Base-by-base conservation (phyloP, 306 rosid species). In the Oemleria cerasiformis region DNA sequence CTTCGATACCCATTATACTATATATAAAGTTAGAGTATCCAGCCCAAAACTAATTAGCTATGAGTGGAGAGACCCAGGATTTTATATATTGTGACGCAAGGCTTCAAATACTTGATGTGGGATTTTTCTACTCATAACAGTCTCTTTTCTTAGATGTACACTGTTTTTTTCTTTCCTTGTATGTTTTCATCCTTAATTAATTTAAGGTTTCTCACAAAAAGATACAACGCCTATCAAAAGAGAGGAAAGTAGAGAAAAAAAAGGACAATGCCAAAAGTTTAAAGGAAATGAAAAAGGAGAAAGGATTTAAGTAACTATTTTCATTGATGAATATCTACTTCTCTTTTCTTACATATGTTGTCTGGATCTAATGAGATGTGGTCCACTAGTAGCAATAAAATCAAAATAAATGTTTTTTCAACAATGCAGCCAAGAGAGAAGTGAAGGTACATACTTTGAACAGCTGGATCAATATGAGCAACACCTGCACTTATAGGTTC, bases 401-500 rank as follows among this genome's bases (percentile, higher is more conserved):
- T 63, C 73, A 39, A 64, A 41, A 16, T 16, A 23, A 77, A 60
- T 3, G n/a, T 61, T 73, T 63, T 21, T 16, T 63, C 17, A 40
- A 38, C 39, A 39, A 39, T 63, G 51, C 70, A 73, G 42, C 77
- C 43, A 50, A 73, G 66, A 77, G 60, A 72, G 38, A 40, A 63
- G 17, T 68, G 44, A 78, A 81, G 74, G 41, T 75, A 79, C 96
- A 70, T 88, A 88, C 96, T 78, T 79, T 71, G 77, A 67, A 54
- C 41, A 50, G 58, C 67, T 66, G 87, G 73, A 55, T 85, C 84
- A 79, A 63, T 79, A 76, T 39, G 75, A 51, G 51, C 75, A 74
- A 61, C 62, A 73, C 70, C 70, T 44, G 85, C 74, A 45, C 59
- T 78, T 78, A 76, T 65, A 72, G 72, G 80, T 73, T 83, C 80